phyloP scores from a whole-genome alignment of 2,329 filamentous ascomycete genomes.

The Alternaria sp. region DNA sequence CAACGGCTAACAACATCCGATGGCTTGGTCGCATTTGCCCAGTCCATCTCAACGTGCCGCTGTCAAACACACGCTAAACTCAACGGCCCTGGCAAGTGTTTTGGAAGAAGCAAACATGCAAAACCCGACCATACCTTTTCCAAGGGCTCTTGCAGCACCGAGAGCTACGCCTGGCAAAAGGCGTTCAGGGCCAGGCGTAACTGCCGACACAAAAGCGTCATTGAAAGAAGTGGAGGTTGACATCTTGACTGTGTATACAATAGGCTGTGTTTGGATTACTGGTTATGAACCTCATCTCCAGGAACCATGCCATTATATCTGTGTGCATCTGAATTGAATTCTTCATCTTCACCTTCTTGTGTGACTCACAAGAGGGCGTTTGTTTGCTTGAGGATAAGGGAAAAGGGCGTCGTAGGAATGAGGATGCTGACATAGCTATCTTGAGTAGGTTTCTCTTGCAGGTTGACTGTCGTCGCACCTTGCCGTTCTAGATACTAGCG shows the following conservation, averaged over 20 bases:
- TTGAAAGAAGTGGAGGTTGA: conserved; percentile 17
- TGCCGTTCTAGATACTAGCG: background rate
- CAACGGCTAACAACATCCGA: conserved; percentile 7
- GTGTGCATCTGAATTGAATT: background rate
- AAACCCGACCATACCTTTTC: conserved; percentile 20
- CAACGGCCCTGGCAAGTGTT: conserved; percentile 8
- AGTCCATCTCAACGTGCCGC: conserved; percentile 1
- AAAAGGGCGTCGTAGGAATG: background rate
- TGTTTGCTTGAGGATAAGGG: background rate
- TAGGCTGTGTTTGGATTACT: background rate
- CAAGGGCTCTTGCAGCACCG: conserved; percentile 31
- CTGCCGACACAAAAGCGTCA: conserved; percentile 3
- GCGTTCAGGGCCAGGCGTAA: conserved; percentile 14
- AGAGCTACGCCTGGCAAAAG: conserved; percentile 30
- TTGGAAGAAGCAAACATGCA: conserved; percentile 9
- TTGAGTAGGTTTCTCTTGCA: background rate
- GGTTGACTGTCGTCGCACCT: background rate
- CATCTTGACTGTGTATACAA: background rate
- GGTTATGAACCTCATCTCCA: background rate
- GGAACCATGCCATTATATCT: background rate
- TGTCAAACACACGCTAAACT: conserved; percentile 9
- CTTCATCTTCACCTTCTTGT: background rate
- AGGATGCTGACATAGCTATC: background rate
- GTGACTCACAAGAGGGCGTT: background rate
- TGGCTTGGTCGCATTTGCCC: background rate